A percentile compares a stretch with the other conserved stretches of the same genome.
Conservation (phyloP, 768 basidiomycete species). For the Russula compacta region DNA sequence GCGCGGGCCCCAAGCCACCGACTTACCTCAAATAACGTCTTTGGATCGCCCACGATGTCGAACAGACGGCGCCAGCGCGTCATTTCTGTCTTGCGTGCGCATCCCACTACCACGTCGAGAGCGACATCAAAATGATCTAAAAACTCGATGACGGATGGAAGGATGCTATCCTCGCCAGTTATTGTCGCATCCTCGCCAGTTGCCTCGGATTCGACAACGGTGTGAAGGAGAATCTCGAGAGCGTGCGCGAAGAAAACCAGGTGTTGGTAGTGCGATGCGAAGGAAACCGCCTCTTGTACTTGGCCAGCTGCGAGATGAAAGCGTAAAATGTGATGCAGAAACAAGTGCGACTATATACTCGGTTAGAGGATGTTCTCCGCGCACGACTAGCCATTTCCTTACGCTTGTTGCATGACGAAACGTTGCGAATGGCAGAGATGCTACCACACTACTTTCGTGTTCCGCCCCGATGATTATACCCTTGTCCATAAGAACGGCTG, state of each 20-base stretch:
- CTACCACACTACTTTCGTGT: constrained; percentile 68
- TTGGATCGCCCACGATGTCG: constrained; percentile 82
- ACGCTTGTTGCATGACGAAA: constrained; percentile 90
- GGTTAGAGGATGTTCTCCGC: neutral
- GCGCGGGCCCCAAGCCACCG: neutral
- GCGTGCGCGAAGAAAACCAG: constrained; percentile 92
- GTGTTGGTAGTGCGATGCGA: constrained; percentile 79
- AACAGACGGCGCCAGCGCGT: constrained; percentile 86
- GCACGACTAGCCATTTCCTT: constrained; percentile 25
- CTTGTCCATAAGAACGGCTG: constrained; percentile 98
- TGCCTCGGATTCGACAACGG: constrained; percentile 81
- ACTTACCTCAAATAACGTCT: constrained; percentile 79
- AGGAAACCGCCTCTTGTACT: constrained; percentile 68
- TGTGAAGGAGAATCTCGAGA: constrained; percentile 89
- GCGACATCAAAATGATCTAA: constrained; percentile 89
- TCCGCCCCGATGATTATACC: constrained; percentile 97
- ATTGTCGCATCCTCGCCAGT: constrained; percentile 19
- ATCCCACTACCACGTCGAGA: constrained; percentile 89
- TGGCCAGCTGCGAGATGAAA: constrained; percentile 62
- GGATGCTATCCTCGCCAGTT: constrained; percentile 25
- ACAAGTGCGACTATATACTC: constrained; percentile 69
- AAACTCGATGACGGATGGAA: constrained; percentile 75
- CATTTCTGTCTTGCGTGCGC: constrained; percentile 94
- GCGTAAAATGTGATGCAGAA: constrained; percentile 83
- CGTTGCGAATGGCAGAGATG: constrained; percentile 78